phyloP scores from a whole-genome alignment of 192 early-diverging fungal genomes.

The Coemansia furcata region DNA sequence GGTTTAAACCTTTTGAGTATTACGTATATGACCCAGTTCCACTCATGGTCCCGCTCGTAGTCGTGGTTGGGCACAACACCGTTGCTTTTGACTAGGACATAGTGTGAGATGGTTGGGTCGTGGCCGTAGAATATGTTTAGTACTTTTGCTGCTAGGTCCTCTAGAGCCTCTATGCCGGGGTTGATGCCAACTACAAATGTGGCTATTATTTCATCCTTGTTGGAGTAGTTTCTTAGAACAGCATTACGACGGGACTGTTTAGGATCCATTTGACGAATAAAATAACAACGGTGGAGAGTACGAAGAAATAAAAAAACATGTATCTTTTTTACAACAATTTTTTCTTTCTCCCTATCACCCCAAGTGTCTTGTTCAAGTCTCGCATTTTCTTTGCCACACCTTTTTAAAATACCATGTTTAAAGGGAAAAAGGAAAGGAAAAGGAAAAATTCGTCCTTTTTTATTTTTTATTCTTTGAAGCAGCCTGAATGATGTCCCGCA shows the following conservation, averaged over 20 bases:
- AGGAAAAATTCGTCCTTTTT: background rate
- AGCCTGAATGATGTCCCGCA: slow-evolving; percentile 37
- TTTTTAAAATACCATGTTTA: background rate
- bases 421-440: background rate
- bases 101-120: background rate
- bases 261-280: background rate
- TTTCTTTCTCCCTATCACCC: background rate
- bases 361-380: background rate
- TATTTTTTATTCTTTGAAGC: background rate
- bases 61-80: background rate
- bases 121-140: slow-evolving; percentile 1
- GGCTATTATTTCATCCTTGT: background rate
- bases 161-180: background rate
- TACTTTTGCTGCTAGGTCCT: background rate
- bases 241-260: background rate
- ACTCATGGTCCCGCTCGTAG: background rate
- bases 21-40: background rate
- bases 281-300: background rate
- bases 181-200: background rate
- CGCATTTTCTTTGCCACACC: background rate
- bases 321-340: background rate
- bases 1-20: background rate
- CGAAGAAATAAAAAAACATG: background rate
- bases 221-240: background rate
- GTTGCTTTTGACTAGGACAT: background rate